Base-by-base conservation (phyloP, 2,329 filamentous ascomycete species). In the Monosporascus sp. region DNA sequence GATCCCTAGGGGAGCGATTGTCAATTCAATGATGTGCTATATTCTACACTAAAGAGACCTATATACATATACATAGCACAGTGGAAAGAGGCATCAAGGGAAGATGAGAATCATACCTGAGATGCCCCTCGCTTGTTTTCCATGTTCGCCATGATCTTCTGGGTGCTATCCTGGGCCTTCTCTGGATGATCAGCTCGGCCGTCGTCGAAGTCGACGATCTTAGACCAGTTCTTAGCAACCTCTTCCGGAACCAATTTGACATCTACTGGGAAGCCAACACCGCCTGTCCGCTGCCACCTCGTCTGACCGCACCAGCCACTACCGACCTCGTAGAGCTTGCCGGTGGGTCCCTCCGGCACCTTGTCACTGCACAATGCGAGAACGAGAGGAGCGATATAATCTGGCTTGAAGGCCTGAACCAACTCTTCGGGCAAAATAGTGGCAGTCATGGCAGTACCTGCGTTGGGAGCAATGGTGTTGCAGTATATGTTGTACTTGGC, bases 391-490 rank as follows among this genome's bases (percentile, higher is more conserved):
- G 94, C 94, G 71, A 99, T 92, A 74, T 96, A 97, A 69, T 97
- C 93, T 55, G 94, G 94, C 85, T 97, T 99, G 81, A 99, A 96
- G 46, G 94, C 93, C 77, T 97, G 92, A 18, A 99, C 92, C 77
- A 97, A 85, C 77, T 99, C 94, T 74, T 96, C 91, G 31, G 94
- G 94, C 79, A 99, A 83, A 70, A 99, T 89, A 49, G 89, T 93
- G 62, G 86, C 83, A 52, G 94, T 99, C 89, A 99, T 94, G 68
- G 87, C 85, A 45, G 94, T 99, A 63, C 94, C 94, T 39, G 94
- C 94, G 67, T 97, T 99, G 62, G 94, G 94, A 24, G 94, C 94
- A 66, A 99, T 97, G 54, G 92, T 96, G 81, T 99, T 99, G 72
- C 96, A 90, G 65, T 85, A 91, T 72, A 99, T 97, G 80, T 97